Conservation (phyloP, 2,329 filamentous ascomycete genomes). For the Cercospora sojina region DNA sequence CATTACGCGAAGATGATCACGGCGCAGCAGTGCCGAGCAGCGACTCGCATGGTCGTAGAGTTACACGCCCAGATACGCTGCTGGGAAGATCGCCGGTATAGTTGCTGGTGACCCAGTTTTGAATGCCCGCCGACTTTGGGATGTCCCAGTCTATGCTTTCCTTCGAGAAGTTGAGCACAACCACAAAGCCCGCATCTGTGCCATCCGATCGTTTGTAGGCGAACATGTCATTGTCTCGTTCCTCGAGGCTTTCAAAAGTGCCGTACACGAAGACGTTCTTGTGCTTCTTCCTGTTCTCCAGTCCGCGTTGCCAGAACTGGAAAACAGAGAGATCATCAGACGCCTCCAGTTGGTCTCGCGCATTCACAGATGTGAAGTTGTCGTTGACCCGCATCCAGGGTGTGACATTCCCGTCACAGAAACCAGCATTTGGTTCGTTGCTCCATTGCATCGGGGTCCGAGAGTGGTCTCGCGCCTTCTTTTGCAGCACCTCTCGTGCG, state of each 20-base stretch:
- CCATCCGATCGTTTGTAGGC: slow-evolving; percentile 37
- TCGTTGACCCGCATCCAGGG: slow-evolving; percentile 64
- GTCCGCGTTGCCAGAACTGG: slow-evolving; percentile 60
- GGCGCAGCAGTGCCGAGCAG: slow-evolving; percentile 31
- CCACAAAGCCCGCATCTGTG: slow-evolving; percentile 35
- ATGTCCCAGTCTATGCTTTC: slow-evolving; percentile 37
- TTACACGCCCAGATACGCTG: slow-evolving; percentile 30
- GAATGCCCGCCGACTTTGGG: slow-evolving; percentile 34
- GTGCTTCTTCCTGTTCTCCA: slow-evolving; percentile 57
- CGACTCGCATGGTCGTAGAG: slow-evolving; percentile 38
- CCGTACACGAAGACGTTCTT: slow-evolving; percentile 63
- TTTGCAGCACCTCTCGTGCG: slow-evolving; percentile 22
- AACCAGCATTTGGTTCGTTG: slow-evolving; percentile 57
- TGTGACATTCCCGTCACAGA: slow-evolving; percentile 52
- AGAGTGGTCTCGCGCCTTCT: slow-evolving; percentile 46
- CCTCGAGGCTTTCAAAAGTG: slow-evolving; percentile 54
- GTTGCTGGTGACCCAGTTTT: slow-evolving; percentile 40
- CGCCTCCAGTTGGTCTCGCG: slow-evolving; percentile 50
- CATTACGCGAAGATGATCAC: background rate
- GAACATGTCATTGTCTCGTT: slow-evolving; percentile 59
- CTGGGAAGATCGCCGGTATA: slow-evolving; percentile 33
- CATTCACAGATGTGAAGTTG: slow-evolving; percentile 57
- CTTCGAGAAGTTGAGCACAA: slow-evolving; percentile 40
- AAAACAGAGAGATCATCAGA: slow-evolving; percentile 50
- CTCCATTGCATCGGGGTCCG: slow-evolving; percentile 70